phyloP scores from a whole-genome alignment of 2,329 filamentous ascomycete genomes.

The Xylaria sp. region DNA sequence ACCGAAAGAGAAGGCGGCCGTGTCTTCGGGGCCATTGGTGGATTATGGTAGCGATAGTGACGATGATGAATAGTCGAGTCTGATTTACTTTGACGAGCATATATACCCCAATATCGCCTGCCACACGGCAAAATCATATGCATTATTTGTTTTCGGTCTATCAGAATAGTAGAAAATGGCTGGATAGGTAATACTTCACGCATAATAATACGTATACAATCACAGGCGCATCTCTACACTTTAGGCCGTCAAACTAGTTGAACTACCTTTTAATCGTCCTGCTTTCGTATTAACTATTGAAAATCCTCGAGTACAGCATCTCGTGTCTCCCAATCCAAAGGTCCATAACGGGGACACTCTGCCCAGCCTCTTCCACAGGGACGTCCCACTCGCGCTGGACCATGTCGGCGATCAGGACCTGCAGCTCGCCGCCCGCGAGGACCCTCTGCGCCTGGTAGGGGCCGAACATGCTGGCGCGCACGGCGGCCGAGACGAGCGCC shows the following conservation, averaged over 20 bases:
- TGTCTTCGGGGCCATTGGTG: constrained; percentile 77
- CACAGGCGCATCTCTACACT: not conserved
- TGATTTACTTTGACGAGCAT: constrained; percentile 6
- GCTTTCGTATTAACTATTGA: constrained; percentile 71
- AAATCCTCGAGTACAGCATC: constrained; percentile 84
- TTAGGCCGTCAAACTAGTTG: too few relatives aligned
- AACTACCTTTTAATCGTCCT: not conserved
- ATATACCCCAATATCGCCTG: constrained; percentile 26
- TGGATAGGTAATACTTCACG: constrained; percentile 7
- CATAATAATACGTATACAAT: not conserved
- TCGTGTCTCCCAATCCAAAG: constrained; percentile 87
- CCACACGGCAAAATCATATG: not conserved
- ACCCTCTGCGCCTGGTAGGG: constrained; percentile 83
- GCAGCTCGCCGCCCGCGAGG: constrained; percentile 70
- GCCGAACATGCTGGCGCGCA: constrained; percentile 80
- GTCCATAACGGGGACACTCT: constrained; percentile 82
- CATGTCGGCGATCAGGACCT: constrained; percentile 65
- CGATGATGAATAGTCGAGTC: constrained; percentile 52
- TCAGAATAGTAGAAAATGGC: not conserved
- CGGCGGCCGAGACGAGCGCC: constrained; percentile 79
- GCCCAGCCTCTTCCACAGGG: constrained; percentile 74
- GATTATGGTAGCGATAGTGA: constrained; percentile 93
- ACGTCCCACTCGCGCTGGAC: constrained; percentile 69
- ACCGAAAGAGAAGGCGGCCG: constrained; percentile 64
- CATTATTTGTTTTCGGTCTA: not conserved